Percentiles rank a stretch among this genome's conserved stretches.
phyloP scores from a whole-genome alignment of 1,139 yeast genomes.

The Hyphopichia burtonii region DNA sequence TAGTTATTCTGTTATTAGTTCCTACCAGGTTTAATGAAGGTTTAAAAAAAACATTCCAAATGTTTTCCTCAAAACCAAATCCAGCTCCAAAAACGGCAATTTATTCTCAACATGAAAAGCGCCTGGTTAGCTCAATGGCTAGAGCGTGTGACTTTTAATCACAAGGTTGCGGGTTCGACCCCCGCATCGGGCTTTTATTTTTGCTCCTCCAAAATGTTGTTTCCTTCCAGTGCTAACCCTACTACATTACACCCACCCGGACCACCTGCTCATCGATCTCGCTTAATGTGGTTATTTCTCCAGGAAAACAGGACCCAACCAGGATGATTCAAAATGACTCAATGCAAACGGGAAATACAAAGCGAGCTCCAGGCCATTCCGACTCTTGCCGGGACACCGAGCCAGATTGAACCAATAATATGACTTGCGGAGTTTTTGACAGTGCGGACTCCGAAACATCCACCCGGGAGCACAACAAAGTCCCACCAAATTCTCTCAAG shows the following conservation, averaged over 20 bases:
- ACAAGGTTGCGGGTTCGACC: conserved; percentile 40
- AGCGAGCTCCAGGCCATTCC: neutral
- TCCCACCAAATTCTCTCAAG: too few species aligned
- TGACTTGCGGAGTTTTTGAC: neutral
- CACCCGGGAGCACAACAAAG: too few species aligned
- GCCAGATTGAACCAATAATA: neutral
- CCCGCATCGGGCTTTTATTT: conserved; percentile 28
- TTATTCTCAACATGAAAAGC: neutral
- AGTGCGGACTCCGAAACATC: neutral
- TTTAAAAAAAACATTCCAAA: too few species aligned
- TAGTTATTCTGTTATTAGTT: too few species aligned
- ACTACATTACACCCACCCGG: too few species aligned
- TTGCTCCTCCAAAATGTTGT: too few species aligned
- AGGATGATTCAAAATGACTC: neutral
- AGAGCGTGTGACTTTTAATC: conserved; percentile 38
- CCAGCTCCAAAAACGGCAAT: too few species aligned
- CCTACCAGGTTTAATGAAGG: too few species aligned
- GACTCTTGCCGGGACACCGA: neutral
- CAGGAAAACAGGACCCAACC: neutral
- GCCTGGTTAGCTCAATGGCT: conserved; percentile 41
- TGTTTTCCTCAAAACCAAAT: too few species aligned
- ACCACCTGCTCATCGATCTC: too few species aligned
- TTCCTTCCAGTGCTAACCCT: too few species aligned
- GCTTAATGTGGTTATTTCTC: neutral
- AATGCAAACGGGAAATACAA: neutral